Conservation (phyloP, 768 basidiomycete genomes). For the Suillus placidus region DNA sequence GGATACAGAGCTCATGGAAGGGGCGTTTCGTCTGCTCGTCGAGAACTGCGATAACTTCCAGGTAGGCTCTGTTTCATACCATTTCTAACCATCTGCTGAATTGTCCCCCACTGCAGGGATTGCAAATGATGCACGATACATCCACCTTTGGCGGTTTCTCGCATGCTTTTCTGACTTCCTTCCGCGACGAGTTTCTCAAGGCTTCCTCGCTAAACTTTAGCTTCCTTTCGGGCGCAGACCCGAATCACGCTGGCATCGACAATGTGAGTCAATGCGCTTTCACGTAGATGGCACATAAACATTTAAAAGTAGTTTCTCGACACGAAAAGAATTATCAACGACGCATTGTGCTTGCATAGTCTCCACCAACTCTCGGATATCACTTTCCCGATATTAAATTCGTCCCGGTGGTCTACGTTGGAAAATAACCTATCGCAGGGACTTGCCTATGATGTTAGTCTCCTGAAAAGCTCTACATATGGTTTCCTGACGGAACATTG, state of each 20-base stretch:
- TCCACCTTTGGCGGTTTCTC: conserved; percentile 68
- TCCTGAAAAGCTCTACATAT: conserved; percentile 29
- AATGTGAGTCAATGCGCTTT: conserved; percentile 45
- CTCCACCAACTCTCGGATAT: conserved; percentile 52
- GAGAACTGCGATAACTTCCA: conserved; percentile 80
- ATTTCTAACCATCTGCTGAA: conserved; percentile 3
- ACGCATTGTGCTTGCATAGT: conserved; percentile 58
- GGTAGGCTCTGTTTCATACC: conserved; percentile 39
- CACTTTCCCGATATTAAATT: conserved; percentile 52
- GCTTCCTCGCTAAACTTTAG: conserved; percentile 60
- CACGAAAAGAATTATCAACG: conserved; percentile 55
- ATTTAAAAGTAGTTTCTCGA: conserved; percentile 36
- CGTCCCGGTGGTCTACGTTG: conserved; percentile 43
- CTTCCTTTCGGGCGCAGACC: conserved; percentile 51
- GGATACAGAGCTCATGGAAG: conserved; percentile 72
- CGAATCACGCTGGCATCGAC: conserved; percentile 36
- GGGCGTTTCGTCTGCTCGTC: conserved; percentile 62
- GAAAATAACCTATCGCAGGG: conserved; percentile 29
- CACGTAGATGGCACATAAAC: conserved; percentile 10
- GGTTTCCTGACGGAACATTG: conserved; percentile 14
- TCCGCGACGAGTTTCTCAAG: conserved; percentile 72
- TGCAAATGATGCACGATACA: conserved; percentile 69
- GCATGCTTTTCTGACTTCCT: conserved; percentile 54
- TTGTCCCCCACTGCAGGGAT: conserved; percentile 47
- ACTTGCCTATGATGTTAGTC: conserved; percentile 23